These are phyloP conservation scores for Onygenales sp. DNA, from an alignment of 2,329 filamentous ascomycete genomes.

Conservation along the genomic window DNA sequence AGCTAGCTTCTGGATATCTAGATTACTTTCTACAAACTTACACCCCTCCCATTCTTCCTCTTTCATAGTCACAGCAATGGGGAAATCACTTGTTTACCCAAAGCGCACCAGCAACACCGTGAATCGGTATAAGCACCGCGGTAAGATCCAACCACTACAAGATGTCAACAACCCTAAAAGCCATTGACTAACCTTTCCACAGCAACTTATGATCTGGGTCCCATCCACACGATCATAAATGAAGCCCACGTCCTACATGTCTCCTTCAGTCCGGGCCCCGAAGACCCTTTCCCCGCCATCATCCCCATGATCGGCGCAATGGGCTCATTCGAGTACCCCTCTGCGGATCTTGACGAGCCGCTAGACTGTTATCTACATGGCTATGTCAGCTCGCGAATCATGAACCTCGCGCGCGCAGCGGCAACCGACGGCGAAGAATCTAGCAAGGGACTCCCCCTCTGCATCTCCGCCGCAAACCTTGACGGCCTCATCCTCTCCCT, in stretches of 20 bases:
- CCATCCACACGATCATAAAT: slow-evolving; percentile 69
- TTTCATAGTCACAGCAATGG: slow-evolving; percentile 22
- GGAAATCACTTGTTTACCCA: slow-evolving; percentile 45
- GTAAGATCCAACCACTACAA: slow-evolving; percentile 30
- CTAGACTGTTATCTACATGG: slow-evolving; percentile 75
- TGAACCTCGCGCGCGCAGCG: slow-evolving; percentile 49
- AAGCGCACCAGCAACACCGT: slow-evolving; percentile 56
- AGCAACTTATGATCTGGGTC: slow-evolving; percentile 63
- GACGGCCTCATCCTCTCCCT: slow-evolving; percentile 73
- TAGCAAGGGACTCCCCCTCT: slow-evolving; percentile 55
- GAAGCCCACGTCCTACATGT: slow-evolving; percentile 65
- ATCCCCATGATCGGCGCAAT: slow-evolving; percentile 83
- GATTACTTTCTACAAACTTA: too few species aligned
- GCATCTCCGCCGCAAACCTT: slow-evolving; percentile 61
- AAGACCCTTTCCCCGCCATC: slow-evolving; percentile 62
- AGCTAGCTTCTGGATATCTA: too few species aligned
- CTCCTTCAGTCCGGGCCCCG: slow-evolving; percentile 56
- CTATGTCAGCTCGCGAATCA: slow-evolving; percentile 69
- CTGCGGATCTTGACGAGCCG: slow-evolving; percentile 50
- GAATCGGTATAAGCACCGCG: slow-evolving; percentile 56
- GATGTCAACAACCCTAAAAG: neutral
- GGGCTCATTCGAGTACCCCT: slow-evolving; percentile 59
- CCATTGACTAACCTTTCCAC: slow-evolving; percentile 9
- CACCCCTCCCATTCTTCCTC: neutral
- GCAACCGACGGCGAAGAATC: slow-evolving; percentile 10